phyloP scores from a whole-genome alignment of 805 yeast genomes.

The Myxozyma neglecta region DNA sequence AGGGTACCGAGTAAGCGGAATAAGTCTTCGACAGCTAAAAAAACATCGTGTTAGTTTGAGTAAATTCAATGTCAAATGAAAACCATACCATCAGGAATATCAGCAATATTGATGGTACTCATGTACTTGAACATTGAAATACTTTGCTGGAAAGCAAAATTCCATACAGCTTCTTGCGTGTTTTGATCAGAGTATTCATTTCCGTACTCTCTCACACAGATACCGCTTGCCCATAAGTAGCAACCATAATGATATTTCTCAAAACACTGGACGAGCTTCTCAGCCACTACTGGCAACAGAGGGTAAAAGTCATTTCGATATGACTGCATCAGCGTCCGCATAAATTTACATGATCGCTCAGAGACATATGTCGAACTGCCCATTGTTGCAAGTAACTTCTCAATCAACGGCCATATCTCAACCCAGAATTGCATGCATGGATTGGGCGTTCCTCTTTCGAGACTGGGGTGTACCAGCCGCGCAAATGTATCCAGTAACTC shows the following conservation, averaged over 20 bases:
- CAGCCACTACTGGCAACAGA: slow-evolving; percentile 64
- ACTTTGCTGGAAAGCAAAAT: slow-evolving; percentile 69
- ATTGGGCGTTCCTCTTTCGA: slow-evolving; percentile 37
- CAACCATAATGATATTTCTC: slow-evolving; percentile 71
- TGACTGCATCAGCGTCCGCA: slow-evolving; percentile 64
- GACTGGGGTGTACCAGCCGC: slow-evolving; percentile 48
- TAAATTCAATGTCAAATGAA: not conserved
- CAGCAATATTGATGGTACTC: slow-evolving; percentile 33
- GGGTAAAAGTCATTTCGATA: slow-evolving; percentile 58
- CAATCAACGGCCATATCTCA: slow-evolving; percentile 62
- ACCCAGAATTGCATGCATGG: slow-evolving; percentile 55
- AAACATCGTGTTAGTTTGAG: not conserved
- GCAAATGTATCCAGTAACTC: slow-evolving; percentile 66
- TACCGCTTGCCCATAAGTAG: slow-evolving; percentile 86
- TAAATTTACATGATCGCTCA: slow-evolving; percentile 70
- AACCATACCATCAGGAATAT: slow-evolving; percentile 54
- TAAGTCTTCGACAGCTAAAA: slow-evolving; percentile 69
- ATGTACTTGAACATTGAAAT: slow-evolving; percentile 54
- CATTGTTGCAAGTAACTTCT: slow-evolving; percentile 50
- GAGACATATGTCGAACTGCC: slow-evolving; percentile 65
- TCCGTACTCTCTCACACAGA: slow-evolving; percentile 67
- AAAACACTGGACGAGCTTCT: slow-evolving; percentile 68
- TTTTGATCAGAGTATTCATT: slow-evolving; percentile 50
- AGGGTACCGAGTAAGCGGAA: slow-evolving; percentile 77
- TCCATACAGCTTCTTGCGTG: slow-evolving; percentile 64